A percentile compares a stretch with the other conserved stretches of the same genome.
Evolutionary conservation across 495 filamentous ascomycete species (phyloP).

Genomic region (Penicillium ucsense): DNA sequence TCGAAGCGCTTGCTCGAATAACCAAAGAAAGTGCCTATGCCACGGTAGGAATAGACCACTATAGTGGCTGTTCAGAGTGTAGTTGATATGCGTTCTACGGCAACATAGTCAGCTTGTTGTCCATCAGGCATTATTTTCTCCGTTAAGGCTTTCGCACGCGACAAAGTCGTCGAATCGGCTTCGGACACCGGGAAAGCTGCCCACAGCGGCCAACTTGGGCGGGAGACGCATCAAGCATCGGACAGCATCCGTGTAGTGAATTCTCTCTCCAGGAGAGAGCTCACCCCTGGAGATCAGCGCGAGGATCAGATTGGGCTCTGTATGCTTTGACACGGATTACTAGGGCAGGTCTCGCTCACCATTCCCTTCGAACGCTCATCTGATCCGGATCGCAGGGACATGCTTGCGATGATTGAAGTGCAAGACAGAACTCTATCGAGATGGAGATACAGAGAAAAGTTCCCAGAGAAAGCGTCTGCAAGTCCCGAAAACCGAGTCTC

Average conservation of each 20-base stretch:
- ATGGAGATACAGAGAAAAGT: too few species aligned
- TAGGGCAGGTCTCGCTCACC: neutral
- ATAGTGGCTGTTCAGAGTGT: constrained; percentile 28
- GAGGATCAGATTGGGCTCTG: neutral
- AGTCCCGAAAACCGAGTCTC: too few species aligned
- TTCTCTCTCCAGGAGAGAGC: constrained; percentile 20
- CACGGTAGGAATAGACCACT: constrained; percentile 48
- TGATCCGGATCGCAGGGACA: neutral
- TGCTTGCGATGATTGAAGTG: too few species aligned
- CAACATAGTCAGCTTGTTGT: neutral
- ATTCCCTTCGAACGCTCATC: neutral
- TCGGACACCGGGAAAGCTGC: constrained; percentile 36
- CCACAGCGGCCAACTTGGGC: constrained; percentile 23
- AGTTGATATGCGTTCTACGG: constrained; percentile 40
- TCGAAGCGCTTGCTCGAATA: constrained; percentile 53
- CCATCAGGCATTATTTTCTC: neutral
- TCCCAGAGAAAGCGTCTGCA: too few species aligned
- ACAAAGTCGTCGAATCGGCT: constrained; percentile 48
- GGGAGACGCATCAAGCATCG: constrained; percentile 38
- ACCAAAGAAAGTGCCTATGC: constrained; percentile 54
- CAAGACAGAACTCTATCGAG: too few species aligned
- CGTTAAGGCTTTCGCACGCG: constrained; percentile 15
- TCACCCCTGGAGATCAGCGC: constrained; percentile 24
- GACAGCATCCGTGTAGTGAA: constrained; percentile 39
- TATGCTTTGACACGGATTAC: neutral